Evolutionary conservation across 768 basidiomycete genomes (phyloP).

Genomic region (Naganishia kalamii): DNA sequence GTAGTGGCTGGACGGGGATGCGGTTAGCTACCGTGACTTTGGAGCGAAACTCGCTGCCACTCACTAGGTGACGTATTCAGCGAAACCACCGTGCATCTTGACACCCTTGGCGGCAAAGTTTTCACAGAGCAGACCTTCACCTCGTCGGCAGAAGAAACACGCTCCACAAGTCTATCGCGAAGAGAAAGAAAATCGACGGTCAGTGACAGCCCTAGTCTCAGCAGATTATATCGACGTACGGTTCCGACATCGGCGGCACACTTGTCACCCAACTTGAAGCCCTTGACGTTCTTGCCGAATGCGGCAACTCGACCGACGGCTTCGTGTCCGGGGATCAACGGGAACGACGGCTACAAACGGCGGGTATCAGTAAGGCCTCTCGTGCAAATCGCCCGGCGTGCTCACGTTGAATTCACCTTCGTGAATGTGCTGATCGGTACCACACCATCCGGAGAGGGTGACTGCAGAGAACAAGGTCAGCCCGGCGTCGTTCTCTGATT

Average conservation of each 20-base stretch:
- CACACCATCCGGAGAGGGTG: slow-evolving; percentile 53
- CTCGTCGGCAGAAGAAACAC: slow-evolving; percentile 82
- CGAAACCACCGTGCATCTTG: slow-evolving; percentile 75
- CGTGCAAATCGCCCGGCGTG: no score
- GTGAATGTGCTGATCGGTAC: slow-evolving; percentile 62
- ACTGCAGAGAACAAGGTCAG: slow-evolving; percentile 24
- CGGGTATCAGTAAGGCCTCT: not conserved
- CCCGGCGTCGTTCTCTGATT: no score
- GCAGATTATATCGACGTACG: slow-evolving; percentile 49
- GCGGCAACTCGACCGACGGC: slow-evolving; percentile 66
- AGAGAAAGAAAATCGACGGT: not conserved
- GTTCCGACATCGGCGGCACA: slow-evolving; percentile 74
- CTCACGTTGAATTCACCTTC: slow-evolving; percentile 41
- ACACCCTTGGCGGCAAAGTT: slow-evolving; percentile 75
- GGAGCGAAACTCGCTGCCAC: slow-evolving; percentile 31
- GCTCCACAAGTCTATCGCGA: slow-evolving; percentile 53
- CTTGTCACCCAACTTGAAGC: slow-evolving; percentile 69
- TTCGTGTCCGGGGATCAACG: slow-evolving; percentile 71
- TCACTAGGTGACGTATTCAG: slow-evolving; percentile 79
- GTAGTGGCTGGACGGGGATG: slow-evolving; percentile 51
- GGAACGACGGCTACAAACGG: slow-evolving; percentile 7
- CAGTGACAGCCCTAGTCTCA: not conserved
- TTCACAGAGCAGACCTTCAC: slow-evolving; percentile 75
- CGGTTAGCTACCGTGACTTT: not conserved
- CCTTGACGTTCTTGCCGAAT: slow-evolving; percentile 72